These are phyloP conservation scores for Ogataea pilisensis DNA, from an alignment of 805 yeast species.

Conservation along the genomic window DNA sequence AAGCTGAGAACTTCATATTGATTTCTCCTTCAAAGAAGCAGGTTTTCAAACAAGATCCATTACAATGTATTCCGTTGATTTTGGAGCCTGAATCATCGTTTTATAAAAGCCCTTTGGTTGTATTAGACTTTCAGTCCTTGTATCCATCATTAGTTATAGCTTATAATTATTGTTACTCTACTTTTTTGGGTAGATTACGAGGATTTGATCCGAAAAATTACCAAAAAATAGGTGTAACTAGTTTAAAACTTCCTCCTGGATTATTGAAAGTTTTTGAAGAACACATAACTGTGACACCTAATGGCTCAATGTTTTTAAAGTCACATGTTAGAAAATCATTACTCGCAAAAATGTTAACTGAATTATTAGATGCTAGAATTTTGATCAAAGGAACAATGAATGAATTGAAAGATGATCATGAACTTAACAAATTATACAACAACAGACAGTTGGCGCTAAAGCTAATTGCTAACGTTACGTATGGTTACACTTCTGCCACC, in stretches of 20 bases:
- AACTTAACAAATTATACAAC: constrained; percentile 54
- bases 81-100: constrained; percentile 88
- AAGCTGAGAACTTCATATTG: constrained; percentile 67
- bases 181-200: constrained; percentile 59
- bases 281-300: constrained; percentile 72
- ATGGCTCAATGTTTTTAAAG: constrained; percentile 78
- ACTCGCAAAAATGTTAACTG: constrained; percentile 79
- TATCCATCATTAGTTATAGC: constrained; percentile 94
- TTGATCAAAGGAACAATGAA: constrained; percentile 76
- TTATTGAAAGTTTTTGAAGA: constrained; percentile 48
- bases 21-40: constrained; percentile 76
- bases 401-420: constrained; percentile 41
- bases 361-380: constrained; percentile 73
- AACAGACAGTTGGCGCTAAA: constrained; percentile 85
- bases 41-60: constrained; percentile 78
- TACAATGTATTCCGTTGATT: constrained; percentile 84
- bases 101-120: constrained; percentile 85
- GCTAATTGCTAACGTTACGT: constrained; percentile 89
- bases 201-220: constrained; percentile 41
- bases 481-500: constrained; percentile 93
- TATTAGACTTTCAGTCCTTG: constrained; percentile 87
- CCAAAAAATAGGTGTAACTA: constrained; percentile 51
- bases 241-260: constrained; percentile 52
- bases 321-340: constrained; percentile 62
- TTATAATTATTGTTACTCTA: constrained; percentile 80